Evolutionary conservation across 768 basidiomycete genomes (phyloP).

Genomic region (Exidia glandulosa): DNA sequence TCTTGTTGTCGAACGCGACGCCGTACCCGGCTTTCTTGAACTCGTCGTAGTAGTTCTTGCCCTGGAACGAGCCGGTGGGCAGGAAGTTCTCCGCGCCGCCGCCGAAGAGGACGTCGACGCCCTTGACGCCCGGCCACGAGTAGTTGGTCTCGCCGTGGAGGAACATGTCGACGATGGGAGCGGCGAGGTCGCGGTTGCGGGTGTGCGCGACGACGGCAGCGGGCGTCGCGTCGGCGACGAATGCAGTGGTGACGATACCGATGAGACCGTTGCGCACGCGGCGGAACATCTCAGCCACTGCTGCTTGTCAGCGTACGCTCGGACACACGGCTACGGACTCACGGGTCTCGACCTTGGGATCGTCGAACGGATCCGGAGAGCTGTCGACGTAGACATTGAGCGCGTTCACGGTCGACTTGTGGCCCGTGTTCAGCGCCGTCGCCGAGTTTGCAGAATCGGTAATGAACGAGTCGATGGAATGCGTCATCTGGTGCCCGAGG

Average conservation of each 20-base stretch:
- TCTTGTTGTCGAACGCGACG: conserved; percentile 19
- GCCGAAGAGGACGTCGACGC: conserved; percentile 18
- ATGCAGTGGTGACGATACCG: conserved; percentile 27
- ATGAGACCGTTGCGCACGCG: conserved; percentile 20
- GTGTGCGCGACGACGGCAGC: conserved; percentile 20
- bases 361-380: conserved; percentile 16
- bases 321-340: neutral
- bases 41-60: conserved; percentile 13
- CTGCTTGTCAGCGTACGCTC: neutral
- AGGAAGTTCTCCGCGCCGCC: conserved; percentile 24
- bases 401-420: conserved; percentile 25
- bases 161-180: conserved; percentile 21
- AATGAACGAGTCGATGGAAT: conserved; percentile 20
- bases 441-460: conserved; percentile 29
- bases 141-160: conserved; percentile 20
- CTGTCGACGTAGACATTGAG: conserved; percentile 22
- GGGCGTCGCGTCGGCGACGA: conserved; percentile 26
- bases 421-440: conserved; percentile 23
- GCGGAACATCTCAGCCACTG: conserved; percentile 20
- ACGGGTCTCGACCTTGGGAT: conserved; percentile 23
- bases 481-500: conserved; percentile 24
- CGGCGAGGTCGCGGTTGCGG: conserved; percentile 17
- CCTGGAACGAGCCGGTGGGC: conserved; percentile 12
- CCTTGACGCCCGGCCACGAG: conserved; percentile 23
- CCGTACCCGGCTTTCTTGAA: conserved; percentile 18